Evolutionary conservation across 768 basidiomycete genomes (phyloP).

Genomic region (Boletellus ananas): DNA sequence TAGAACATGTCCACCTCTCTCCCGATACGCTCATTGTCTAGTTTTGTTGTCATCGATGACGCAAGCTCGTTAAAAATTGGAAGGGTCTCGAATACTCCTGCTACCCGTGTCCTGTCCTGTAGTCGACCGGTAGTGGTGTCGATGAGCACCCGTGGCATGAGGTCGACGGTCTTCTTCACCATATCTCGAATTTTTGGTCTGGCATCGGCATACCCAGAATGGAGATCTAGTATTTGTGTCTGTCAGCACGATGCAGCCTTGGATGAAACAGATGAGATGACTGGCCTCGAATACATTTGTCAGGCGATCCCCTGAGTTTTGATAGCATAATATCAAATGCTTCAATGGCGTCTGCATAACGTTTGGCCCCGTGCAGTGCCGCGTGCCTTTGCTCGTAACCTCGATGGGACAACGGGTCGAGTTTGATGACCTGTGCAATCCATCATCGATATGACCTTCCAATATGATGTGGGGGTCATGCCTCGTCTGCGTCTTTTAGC

Average conservation of each 20-base stretch:
- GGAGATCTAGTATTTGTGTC: background rate
- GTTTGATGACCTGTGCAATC: background rate
- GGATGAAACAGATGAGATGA: no score
- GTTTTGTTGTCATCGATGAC: background rate
- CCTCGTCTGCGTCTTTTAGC: conserved; percentile 1
- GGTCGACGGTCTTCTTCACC: background rate
- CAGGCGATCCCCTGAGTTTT: background rate
- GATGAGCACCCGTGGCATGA: conserved; percentile 3
- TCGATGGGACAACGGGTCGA: background rate
- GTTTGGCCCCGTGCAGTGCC: background rate
- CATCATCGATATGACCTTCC: background rate
- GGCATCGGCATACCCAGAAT: background rate
- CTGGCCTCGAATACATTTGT: background rate
- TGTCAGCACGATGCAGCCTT: no score
- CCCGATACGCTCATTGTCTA: background rate
- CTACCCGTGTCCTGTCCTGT: background rate
- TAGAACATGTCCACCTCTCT: background rate
- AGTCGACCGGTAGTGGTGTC: background rate
- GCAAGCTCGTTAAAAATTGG: background rate
- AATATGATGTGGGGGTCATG: background rate
- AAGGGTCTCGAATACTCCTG: background rate
- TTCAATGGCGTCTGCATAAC: background rate
- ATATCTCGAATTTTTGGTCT: background rate
- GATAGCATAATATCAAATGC: background rate
- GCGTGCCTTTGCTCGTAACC: conserved; percentile 8